Conservation (phyloP, 2,329 filamentous ascomycete genomes). For the Aspergillus awamori region DNA sequence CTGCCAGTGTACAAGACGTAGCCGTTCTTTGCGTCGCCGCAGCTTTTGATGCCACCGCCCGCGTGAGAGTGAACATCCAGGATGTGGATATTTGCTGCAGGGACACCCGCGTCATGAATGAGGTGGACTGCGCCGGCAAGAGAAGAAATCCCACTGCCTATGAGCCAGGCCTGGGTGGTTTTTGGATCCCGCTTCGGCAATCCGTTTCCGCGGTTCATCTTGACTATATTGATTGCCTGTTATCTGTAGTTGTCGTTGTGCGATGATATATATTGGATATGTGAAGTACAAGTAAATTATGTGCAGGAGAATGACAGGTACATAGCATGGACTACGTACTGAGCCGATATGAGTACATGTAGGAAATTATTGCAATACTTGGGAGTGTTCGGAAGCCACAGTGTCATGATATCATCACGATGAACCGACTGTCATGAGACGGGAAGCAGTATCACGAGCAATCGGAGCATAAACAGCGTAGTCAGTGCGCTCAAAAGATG, state of each 20-base stretch:
- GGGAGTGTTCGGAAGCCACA: background rate
- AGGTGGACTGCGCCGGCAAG: slow-evolving; percentile 42
- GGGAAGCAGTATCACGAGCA: background rate
- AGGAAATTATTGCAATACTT: too few relatives aligned
- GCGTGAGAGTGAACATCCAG: slow-evolving; percentile 35
- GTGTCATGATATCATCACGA: background rate
- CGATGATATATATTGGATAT: background rate
- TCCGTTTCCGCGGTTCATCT: background rate
- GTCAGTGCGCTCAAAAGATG: background rate
- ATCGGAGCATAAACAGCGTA: background rate
- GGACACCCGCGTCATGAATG: slow-evolving; percentile 39
- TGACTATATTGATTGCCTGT: too few relatives aligned
- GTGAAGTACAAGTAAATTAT: too few relatives aligned
- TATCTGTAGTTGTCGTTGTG: too few relatives aligned
- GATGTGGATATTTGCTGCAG: slow-evolving; percentile 38
- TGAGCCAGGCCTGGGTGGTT: slow-evolving; percentile 35
- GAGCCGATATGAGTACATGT: too few relatives aligned
- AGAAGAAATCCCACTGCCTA: slow-evolving; percentile 43
- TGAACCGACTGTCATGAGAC: background rate
- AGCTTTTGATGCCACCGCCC: slow-evolving; percentile 37
- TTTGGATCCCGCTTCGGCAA: slow-evolving; percentile 14
- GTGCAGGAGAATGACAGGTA: too few relatives aligned
- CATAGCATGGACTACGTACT: too few relatives aligned
- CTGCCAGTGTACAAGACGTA: slow-evolving; percentile 40
- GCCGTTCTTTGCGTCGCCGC: slow-evolving; percentile 33